Evolutionary conservation across 176 grass and related monocot species (phyloP).

Genomic region (Hyparrhenia diplandra): DNA sequence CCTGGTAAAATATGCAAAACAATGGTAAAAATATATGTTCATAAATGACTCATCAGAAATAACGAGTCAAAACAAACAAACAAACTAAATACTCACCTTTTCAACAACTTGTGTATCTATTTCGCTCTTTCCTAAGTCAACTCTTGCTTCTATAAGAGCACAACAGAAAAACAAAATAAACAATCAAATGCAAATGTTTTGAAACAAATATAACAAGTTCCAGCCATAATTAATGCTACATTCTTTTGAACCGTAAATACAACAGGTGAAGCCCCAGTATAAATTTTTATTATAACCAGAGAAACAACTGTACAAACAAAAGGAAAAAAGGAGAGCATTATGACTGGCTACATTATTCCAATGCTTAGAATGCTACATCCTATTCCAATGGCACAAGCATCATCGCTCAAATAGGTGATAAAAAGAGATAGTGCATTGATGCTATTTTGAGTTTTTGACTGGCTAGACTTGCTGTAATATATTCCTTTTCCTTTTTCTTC

Average conservation of each 20-base stretch:
- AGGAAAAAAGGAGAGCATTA: not conserved
- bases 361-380: not conserved
- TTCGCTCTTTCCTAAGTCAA: slow-evolving; percentile 67
- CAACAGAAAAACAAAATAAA: not conserved
- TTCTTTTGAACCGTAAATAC: not conserved
- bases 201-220: not conserved
- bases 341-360: not conserved
- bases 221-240: not conserved
- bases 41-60: not conserved
- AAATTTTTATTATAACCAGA: not conserved
- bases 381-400: not conserved
- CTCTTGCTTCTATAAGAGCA: slow-evolving; percentile 52
- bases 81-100: slow-evolving; percentile 49
- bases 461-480: not conserved
- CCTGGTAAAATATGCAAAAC: slow-evolving; percentile 40
- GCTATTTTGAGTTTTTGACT: not conserved
- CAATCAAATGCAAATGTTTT: not conserved
- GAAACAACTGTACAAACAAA: not conserved
- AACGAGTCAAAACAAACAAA: slow-evolving; percentile 2
- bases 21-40: not conserved
- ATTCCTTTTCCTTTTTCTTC: not conserved
- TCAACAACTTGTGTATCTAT: slow-evolving; percentile 71
- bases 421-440: not conserved
- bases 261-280: not conserved
- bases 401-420: not conserved